A percentile compares a stretch with the other conserved stretches of the same genome.
These are phyloP conservation scores for Eutypella sp. DNA, from an alignment of 2,329 filamentous ascomycete genomes.

Conservation along the genomic window DNA sequence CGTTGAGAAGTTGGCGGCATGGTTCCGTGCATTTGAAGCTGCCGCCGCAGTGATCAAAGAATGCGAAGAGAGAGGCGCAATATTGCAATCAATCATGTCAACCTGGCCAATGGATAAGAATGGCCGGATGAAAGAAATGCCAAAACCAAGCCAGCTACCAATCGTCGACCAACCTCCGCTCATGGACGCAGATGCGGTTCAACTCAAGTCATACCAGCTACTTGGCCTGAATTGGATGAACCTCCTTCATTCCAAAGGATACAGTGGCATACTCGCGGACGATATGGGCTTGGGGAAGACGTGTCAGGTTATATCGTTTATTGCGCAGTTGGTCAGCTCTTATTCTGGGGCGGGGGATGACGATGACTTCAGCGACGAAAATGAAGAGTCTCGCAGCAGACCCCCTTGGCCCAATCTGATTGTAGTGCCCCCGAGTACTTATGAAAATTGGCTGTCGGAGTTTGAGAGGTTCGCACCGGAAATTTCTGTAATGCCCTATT, in stretches of 20 bases:
- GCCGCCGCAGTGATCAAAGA: constrained; percentile 32
- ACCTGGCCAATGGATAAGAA: constrained; percentile 26
- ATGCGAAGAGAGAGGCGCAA: constrained; percentile 44
- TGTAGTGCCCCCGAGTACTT: constrained; percentile 86
- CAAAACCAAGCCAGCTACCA: constrained; percentile 33
- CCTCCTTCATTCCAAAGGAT: constrained; percentile 70
- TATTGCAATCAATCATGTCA: constrained; percentile 21
- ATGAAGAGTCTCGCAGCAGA: constrained; percentile 25
- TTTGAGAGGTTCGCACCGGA: constrained; percentile 81
- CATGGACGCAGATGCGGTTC: constrained; percentile 65
- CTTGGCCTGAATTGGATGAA: constrained; percentile 94
- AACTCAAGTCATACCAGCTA: constrained; percentile 89
- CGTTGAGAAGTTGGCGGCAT: constrained; percentile 37
- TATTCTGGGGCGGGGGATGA: constrained; percentile 25
- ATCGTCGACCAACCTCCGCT: constrained; percentile 62
- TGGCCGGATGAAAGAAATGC: constrained; percentile 29
- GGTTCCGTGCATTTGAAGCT: constrained; percentile 40
- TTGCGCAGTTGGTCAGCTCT: constrained; percentile 74
- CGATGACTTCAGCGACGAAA: constrained; percentile 1
- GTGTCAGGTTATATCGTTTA: constrained; percentile 88
- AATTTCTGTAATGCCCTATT: constrained; percentile 67
- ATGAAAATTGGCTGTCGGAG: constrained; percentile 94
- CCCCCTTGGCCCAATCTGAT: constrained; percentile 70
- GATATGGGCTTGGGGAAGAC: constrained; percentile 98
- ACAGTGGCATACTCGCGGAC: constrained; percentile 90